These are phyloP conservation scores for Camptophora hylomeconis DNA, from an alignment of 2,329 filamentous ascomycete species.

Conservation along the genomic window DNA sequence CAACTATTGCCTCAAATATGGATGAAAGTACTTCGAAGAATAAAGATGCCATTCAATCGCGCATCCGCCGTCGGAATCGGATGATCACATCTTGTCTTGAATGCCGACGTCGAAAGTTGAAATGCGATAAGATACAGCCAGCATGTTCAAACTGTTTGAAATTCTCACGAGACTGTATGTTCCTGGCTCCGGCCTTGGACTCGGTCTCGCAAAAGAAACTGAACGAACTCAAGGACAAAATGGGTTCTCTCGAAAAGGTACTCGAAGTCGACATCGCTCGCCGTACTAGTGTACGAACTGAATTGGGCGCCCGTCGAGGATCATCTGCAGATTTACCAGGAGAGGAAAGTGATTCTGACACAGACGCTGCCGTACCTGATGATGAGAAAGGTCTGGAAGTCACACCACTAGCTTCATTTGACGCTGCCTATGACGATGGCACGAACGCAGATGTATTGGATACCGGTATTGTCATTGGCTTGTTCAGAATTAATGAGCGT, in stretches of 20 bases:
- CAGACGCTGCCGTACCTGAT: slow-evolving; percentile 27
- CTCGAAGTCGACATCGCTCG: slow-evolving; percentile 53
- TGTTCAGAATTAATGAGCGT: slow-evolving; percentile 51
- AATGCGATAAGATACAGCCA: slow-evolving; percentile 61
- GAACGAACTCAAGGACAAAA: slow-evolving; percentile 67
- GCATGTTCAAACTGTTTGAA: slow-evolving; percentile 51
- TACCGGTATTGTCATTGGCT: slow-evolving; percentile 57
- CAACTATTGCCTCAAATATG: too few relatives aligned
- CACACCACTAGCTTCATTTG: slow-evolving; percentile 48
- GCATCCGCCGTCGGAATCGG: slow-evolving; percentile 46
- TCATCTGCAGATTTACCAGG: slow-evolving; percentile 16
- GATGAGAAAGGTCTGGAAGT: slow-evolving; percentile 49
- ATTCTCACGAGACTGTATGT: slow-evolving; percentile 44
- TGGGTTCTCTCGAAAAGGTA: slow-evolving; percentile 56
- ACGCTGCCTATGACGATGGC: slow-evolving; percentile 56
- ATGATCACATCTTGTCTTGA: slow-evolving; percentile 58
- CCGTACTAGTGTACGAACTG: slow-evolving; percentile 4
- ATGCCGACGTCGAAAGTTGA: slow-evolving; percentile 63
- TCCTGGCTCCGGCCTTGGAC: slow-evolving; percentile 55
- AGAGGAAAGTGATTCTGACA: slow-evolving; percentile 43
- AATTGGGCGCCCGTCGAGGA: slow-evolving; percentile 29
- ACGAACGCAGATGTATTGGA: slow-evolving; percentile 56
- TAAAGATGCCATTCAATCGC: slow-evolving; percentile 5
- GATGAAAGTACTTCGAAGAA: too few relatives aligned
- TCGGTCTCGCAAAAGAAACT: slow-evolving; percentile 55